These are phyloP conservation scores for Teunomyces pallodes DNA, from an alignment of 805 yeast genomes.

Conservation along the genomic window DNA sequence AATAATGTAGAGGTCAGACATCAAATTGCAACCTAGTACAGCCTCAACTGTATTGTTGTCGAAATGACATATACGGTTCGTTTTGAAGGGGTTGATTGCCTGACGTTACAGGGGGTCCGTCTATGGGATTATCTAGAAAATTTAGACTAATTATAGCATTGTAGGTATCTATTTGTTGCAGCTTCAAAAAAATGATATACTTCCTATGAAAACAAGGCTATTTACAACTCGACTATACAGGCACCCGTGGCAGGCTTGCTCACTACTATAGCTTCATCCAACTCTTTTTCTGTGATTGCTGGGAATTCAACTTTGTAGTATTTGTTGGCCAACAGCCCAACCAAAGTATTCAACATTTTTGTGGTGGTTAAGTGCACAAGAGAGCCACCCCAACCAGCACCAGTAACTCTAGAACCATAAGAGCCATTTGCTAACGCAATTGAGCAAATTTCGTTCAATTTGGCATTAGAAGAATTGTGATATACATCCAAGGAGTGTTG, in stretches of 20 bases:
- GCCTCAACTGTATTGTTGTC: neutral
- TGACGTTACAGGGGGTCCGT: too few species aligned
- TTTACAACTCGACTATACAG: conserved; percentile 17
- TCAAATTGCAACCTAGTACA: neutral
- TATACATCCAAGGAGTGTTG: conserved; percentile 50
- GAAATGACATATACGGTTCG: neutral
- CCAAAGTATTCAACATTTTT: conserved; percentile 36
- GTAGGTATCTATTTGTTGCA: too few species aligned
- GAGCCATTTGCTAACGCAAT: conserved; percentile 58
- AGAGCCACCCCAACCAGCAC: conserved; percentile 80
- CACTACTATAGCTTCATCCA: conserved; percentile 51
- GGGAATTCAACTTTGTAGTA: conserved; percentile 54
- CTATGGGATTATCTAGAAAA: too few species aligned
- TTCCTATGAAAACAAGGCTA: neutral
- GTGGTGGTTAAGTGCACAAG: conserved; percentile 60
- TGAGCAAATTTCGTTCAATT: conserved; percentile 50
- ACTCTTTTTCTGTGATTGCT: conserved; percentile 40
- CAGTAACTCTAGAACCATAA: conserved; percentile 68
- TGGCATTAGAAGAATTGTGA: conserved; percentile 56
- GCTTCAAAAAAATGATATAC: too few species aligned
- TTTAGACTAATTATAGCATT: too few species aligned
- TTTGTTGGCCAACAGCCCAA: conserved; percentile 44
- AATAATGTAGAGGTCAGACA: neutral
- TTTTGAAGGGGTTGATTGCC: neutral
- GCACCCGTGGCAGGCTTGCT: conserved; percentile 59